phyloP scores from a whole-genome alignment of 75 land plant species.

The Selaginella tamariscina region DNA sequence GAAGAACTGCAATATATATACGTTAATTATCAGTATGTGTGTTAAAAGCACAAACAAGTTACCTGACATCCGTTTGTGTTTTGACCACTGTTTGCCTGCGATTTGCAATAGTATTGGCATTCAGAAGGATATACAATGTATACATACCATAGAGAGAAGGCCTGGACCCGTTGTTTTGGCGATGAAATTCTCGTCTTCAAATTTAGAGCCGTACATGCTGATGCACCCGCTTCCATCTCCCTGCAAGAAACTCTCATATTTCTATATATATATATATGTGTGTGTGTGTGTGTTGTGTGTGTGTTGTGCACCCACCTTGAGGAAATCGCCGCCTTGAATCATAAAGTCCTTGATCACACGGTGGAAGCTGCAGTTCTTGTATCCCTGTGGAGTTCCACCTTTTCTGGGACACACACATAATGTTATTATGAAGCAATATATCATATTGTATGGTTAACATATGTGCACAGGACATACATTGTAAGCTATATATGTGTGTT shows the following conservation, averaged over 20 bases:
- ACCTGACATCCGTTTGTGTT: constrained; percentile 94
- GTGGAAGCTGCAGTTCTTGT: constrained; percentile 4
- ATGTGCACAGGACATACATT: not conserved
- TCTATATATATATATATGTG: not conserved
- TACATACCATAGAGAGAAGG: constrained; percentile 80
- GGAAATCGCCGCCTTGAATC: constrained; percentile 9
- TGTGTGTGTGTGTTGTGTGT: too few species aligned
- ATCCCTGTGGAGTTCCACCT: constrained; percentile 49
- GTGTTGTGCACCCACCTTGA: too few species aligned
- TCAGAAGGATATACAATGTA: not conserved
- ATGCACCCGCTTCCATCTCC: constrained; percentile 97
- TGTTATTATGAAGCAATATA: not conserved
- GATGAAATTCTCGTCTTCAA: constrained; percentile 89
- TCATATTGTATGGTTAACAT: too few species aligned
- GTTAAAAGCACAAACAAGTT: not conserved
- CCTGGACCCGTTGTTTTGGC: constrained; percentile 98
- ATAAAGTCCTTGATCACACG: constrained; percentile 12
- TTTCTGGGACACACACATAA: constrained; percentile 33
- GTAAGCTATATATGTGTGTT: not conserved
- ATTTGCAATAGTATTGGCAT: not conserved
- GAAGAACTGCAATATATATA: constrained; percentile 64
- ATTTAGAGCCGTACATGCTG: constrained; percentile 78
- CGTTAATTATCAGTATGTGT: too few species aligned
- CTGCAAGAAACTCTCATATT: constrained; percentile 22
- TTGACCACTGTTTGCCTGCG: constrained; percentile 93